These are phyloP conservation scores for Tetrapisispora pingtungensis DNA, from an alignment of 805 yeast genomes.

Conservation along the genomic window DNA sequence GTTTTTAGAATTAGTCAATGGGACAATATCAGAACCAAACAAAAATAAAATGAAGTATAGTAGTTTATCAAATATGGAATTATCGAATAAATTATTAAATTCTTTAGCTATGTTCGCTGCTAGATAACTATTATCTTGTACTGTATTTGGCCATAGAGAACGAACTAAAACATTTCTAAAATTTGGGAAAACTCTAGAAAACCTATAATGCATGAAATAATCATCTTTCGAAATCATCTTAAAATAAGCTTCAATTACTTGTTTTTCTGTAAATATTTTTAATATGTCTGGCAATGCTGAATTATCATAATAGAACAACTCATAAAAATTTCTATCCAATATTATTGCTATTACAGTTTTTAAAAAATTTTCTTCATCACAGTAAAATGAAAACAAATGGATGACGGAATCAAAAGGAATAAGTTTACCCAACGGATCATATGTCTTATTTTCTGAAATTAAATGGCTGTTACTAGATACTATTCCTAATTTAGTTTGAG, in stretches of 20 bases:
- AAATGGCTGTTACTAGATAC: not conserved
- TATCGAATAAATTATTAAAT: slow-evolving; percentile 16
- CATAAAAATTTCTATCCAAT: slow-evolving; percentile 22
- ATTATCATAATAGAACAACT: slow-evolving; percentile 12
- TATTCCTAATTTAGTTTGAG: not conserved
- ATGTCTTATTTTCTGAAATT: slow-evolving; percentile 3
- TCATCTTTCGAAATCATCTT: slow-evolving; percentile 10
- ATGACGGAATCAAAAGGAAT: slow-evolving; percentile 16
- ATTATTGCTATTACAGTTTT: slow-evolving; percentile 15
- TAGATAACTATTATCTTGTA: too few species aligned
- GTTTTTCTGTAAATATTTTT: not conserved
- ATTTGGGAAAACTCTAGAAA: slow-evolving; percentile 13
- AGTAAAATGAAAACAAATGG: slow-evolving; percentile 5
- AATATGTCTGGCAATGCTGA: not conserved
- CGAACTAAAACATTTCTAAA: slow-evolving; percentile 10
- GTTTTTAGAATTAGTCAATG: slow-evolving; percentile 2
- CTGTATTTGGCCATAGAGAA: not conserved
- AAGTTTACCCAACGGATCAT: slow-evolving; percentile 14
- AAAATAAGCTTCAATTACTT: slow-evolving; percentile 6
- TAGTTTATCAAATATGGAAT: slow-evolving; percentile 10
- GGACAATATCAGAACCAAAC: slow-evolving; percentile 16
- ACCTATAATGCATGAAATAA: slow-evolving; percentile 20
- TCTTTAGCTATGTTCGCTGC: slow-evolving; percentile 6
- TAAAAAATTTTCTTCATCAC: slow-evolving; percentile 3
- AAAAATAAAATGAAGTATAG: slow-evolving; percentile 21